Evolutionary conservation across 805 yeast genomes (phyloP).

Genomic region (Candida glaebosa): DNA sequence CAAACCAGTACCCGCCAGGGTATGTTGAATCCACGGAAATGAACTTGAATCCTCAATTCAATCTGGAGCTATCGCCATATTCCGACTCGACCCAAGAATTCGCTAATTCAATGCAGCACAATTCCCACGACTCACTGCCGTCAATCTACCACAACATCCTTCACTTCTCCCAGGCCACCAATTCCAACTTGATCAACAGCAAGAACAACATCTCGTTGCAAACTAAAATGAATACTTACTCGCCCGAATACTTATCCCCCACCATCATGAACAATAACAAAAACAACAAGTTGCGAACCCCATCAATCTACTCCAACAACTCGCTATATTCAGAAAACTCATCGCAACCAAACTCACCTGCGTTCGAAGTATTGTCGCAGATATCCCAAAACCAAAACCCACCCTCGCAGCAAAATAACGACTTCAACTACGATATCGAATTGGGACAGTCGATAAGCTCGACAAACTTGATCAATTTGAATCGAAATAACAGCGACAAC

Average conservation of each 20-base stretch:
- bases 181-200: not conserved
- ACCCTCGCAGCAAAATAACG: not conserved
- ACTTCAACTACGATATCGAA: slow-evolving; percentile 33
- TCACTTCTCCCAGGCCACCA: not conserved
- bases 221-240: not conserved
- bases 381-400: slow-evolving; percentile 5
- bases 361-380: slow-evolving; percentile 34
- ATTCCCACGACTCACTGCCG: not conserved
- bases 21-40: no score
- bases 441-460: slow-evolving; percentile 38
- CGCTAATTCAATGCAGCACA: not conserved
- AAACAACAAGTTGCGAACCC: not conserved
- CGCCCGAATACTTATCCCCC: slow-evolving; percentile 4
- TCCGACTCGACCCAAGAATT: no score
- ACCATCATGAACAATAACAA: not conserved
- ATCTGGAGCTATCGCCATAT: not conserved
- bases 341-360: slow-evolving; percentile 36
- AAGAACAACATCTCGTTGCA: not conserved
- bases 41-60: not conserved
- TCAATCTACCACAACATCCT: not conserved
- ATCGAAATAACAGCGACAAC: slow-evolving; percentile 2
- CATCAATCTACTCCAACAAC: slow-evolving; percentile 1
- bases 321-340: slow-evolving; percentile 31
- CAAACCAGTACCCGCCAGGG: not conserved
- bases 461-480: slow-evolving; percentile 24